Base-by-base conservation (phyloP, 2,329 filamentous ascomycete genomes). In the Penicillium rolfsii region DNA sequence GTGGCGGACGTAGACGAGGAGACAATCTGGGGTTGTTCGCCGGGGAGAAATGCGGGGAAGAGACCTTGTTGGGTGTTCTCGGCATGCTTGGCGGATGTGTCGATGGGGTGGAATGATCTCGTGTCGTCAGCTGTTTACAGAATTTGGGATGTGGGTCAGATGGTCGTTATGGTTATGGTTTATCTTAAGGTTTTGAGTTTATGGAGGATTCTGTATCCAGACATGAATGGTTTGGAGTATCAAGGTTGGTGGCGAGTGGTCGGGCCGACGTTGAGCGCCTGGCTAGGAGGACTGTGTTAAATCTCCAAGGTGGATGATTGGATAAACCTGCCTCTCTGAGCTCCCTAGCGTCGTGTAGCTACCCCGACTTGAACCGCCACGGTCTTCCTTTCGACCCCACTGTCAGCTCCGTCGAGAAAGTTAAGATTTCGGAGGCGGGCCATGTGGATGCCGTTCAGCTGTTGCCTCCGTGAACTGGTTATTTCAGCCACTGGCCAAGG, bases 11-110 rank as follows among this genome's bases (percentile, higher is more conserved):
- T 24, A 14, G 50, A 12, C 11, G 4, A 53, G 38, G 30, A 38
- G 56, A 40, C 30, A 49, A 58, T 58, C 56, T 58, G 56, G 48
- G 56, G 55, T 38, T 38, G 35, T 33, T 53, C 24, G 24, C 45
- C 45, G n/a, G 28, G 55, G 55, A 22, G 55, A 14, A 58, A 52
- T 58, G 46, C 46, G 56, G 56, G 56, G 56, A 33, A 36, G 22
- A 52, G 11, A 19, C 35, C 6, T 26, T 16, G 48, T n/a, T 28
- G 35, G 35, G 35, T 5, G 8, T 24, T 14, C 56, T 58, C 53
- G 56, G 56, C 56, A 46, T 6, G 36, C 56, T 58, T 58, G 56
- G 56, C 56, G 36, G 11, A 12, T 1, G 7, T n/a, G 41, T 22
- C 19, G 19, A 22, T 22, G 19, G 19, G 35, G 50, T 5, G 35